Evolutionary conservation across 495 filamentous ascomycete genomes (phyloP).

Genomic region (Xylaria flabelliformis): DNA sequence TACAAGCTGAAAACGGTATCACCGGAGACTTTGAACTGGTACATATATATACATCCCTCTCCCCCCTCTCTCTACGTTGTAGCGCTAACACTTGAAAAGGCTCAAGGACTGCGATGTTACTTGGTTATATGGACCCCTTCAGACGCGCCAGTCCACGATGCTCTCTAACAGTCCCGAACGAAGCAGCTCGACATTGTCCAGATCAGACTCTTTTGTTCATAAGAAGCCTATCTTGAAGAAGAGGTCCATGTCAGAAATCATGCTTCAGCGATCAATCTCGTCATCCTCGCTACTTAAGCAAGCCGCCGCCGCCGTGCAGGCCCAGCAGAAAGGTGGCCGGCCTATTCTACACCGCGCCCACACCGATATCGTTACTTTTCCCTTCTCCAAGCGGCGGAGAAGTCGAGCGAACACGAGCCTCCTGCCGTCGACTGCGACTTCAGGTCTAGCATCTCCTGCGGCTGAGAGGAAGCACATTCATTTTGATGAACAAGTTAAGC

Average conservation of each 20-base stretch:
- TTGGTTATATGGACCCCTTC: slow-evolving; percentile 95
- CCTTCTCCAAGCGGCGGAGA: slow-evolving; percentile 60
- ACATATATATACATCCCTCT: slow-evolving; percentile 37
- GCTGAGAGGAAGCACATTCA: slow-evolving; percentile 83
- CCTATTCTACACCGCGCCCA: slow-evolving; percentile 60
- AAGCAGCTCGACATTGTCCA: slow-evolving; percentile 66
- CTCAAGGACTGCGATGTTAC: slow-evolving; percentile 97
- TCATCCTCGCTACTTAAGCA: slow-evolving; percentile 92
- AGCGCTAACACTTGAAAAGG: slow-evolving; percentile 58
- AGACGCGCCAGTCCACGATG: slow-evolving; percentile 61
- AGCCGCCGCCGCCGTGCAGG: slow-evolving; percentile 88
- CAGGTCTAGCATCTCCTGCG: slow-evolving; percentile 70
- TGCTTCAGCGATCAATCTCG: slow-evolving; percentile 90
- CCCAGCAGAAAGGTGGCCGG: slow-evolving; percentile 72
- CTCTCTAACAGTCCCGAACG: slow-evolving; percentile 59
- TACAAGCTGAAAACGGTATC: slow-evolving; percentile 84
- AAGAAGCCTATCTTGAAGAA: slow-evolving; percentile 97
- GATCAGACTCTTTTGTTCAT: slow-evolving; percentile 78
- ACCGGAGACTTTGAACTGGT: slow-evolving; percentile 91
- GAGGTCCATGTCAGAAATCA: slow-evolving; percentile 92
- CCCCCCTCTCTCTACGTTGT: slow-evolving; percentile 14
- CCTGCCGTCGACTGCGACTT: slow-evolving; percentile 64
- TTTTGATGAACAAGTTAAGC: slow-evolving; percentile 94
- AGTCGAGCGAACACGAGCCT: slow-evolving; percentile 65
- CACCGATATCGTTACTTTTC: slow-evolving; percentile 70